Conservation (phyloP, 129 eudicot genomes). For the Flaveria brownii region DNA sequence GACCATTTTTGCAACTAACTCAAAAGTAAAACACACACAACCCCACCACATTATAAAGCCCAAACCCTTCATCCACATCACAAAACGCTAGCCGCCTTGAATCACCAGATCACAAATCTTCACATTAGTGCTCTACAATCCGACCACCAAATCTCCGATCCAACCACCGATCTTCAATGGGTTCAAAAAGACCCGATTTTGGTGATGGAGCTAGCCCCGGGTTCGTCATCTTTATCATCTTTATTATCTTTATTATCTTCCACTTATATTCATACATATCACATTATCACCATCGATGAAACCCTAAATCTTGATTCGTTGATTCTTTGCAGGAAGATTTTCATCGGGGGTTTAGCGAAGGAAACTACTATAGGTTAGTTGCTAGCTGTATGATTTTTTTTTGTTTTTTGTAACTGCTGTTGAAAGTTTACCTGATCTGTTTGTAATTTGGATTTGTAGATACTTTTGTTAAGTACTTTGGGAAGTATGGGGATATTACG, state of each 20-base stretch:
- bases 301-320: constrained; percentile 12
- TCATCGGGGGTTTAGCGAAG: constrained; percentile 85
- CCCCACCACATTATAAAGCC: not conserved
- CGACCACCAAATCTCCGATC: not conserved
- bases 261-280: not conserved
- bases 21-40: not conserved
- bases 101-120: not conserved
- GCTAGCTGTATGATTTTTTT: not conserved
- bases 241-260: not conserved
- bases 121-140: constrained; percentile 13
- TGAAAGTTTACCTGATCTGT: not conserved
- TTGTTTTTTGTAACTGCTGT: not conserved
- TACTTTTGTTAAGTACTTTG: constrained; percentile 76
- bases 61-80: constrained; percentile 27
- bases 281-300: not conserved
- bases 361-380: constrained; percentile 71
- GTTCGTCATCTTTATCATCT: constrained; percentile 34
- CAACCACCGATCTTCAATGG: constrained; percentile 44
- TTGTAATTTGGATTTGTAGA: constrained; percentile 35
- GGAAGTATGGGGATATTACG: constrained; percentile 83
- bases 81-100: constrained; percentile 27
- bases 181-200: constrained; percentile 61
- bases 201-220: constrained; percentile 97
- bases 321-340: constrained; percentile 63
- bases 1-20: too few relatives aligned